phyloP scores from a whole-genome alignment of 495 filamentous ascomycete species.

The Neurospora intermedia region DNA sequence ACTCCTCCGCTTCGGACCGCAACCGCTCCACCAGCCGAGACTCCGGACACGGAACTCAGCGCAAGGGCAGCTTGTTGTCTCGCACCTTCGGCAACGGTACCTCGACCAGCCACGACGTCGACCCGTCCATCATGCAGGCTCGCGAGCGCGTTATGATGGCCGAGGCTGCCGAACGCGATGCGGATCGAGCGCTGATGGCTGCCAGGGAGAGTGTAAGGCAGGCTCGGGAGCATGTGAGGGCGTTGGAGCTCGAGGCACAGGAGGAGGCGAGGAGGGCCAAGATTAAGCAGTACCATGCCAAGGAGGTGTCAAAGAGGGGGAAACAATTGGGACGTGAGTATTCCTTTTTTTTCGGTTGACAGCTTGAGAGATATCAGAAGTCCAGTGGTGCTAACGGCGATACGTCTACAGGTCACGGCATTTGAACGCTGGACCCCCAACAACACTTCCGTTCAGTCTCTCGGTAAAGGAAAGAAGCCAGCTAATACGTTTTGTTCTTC shows the following conservation, averaged over 20 bases:
- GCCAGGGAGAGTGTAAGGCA: slow-evolving; percentile 47
- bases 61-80: slow-evolving; percentile 26
- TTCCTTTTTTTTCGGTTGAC: neutral
- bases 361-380: neutral
- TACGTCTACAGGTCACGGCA: too few species aligned
- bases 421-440: too few species aligned
- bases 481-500: too few species aligned
- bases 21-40: slow-evolving; percentile 9
- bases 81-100: slow-evolving; percentile 35
- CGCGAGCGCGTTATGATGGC: slow-evolving; percentile 47
- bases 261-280: slow-evolving; percentile 49
- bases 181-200: slow-evolving; percentile 47
- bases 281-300: slow-evolving; percentile 57
- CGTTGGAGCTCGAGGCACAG: slow-evolving; percentile 50
- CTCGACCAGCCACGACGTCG: slow-evolving; percentile 29
- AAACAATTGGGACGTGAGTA: slow-evolving; percentile 53
- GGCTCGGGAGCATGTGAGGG: slow-evolving; percentile 51
- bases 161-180: slow-evolving; percentile 50
- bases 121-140: slow-evolving; percentile 47
- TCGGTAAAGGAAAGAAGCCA: too few species aligned
- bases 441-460: too few species aligned
- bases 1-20: slow-evolving; percentile 13
- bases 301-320: slow-evolving; percentile 52
- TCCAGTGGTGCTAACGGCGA: neutral
- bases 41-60: slow-evolving; percentile 5